A percentile compares a stretch with the other conserved stretches of the same genome.
Conservation (phyloP, 2,329 filamentous ascomycete genomes). For the Hymenoscyphus albidus region DNA sequence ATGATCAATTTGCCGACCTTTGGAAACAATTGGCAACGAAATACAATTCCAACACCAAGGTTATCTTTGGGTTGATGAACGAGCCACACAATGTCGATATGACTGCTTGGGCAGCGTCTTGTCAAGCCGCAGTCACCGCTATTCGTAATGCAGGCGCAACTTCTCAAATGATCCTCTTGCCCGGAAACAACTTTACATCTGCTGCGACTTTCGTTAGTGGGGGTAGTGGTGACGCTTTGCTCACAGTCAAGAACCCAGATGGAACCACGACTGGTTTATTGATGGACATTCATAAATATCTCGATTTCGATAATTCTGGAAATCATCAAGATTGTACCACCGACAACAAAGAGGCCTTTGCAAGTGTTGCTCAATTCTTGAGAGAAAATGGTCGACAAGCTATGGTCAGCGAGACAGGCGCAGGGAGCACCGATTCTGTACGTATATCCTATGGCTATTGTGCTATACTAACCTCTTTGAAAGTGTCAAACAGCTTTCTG, state of each 20-base stretch:
- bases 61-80: constrained; percentile 67
- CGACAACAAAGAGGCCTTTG: constrained; percentile 48
- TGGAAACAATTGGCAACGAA: constrained; percentile 57
- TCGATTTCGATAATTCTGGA: constrained; percentile 56
- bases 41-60: constrained; percentile 48
- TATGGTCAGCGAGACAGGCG: constrained; percentile 49
- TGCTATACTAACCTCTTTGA: not conserved
- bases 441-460: not conserved
- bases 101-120: constrained; percentile 52
- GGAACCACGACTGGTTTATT: constrained; percentile 50
- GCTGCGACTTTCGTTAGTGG: constrained; percentile 46
- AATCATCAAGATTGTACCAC: constrained; percentile 49
- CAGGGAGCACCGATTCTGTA: constrained; percentile 22
- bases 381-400: constrained; percentile 45
- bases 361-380: constrained; percentile 44
- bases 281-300: constrained; percentile 57
- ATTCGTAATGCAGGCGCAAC: constrained; percentile 59
- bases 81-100: constrained; percentile 44
- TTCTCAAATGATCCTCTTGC: constrained; percentile 60
- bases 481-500: constrained; percentile 28
- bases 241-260: constrained; percentile 54
- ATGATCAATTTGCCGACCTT: constrained; percentile 54
- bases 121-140: constrained; percentile 59
- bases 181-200: constrained; percentile 56
- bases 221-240: constrained; percentile 49